A percentile compares a stretch with the other conserved stretches of the same genome.
Evolutionary conservation across 768 basidiomycete genomes (phyloP).

Genomic region (Naganishia antarctica): DNA sequence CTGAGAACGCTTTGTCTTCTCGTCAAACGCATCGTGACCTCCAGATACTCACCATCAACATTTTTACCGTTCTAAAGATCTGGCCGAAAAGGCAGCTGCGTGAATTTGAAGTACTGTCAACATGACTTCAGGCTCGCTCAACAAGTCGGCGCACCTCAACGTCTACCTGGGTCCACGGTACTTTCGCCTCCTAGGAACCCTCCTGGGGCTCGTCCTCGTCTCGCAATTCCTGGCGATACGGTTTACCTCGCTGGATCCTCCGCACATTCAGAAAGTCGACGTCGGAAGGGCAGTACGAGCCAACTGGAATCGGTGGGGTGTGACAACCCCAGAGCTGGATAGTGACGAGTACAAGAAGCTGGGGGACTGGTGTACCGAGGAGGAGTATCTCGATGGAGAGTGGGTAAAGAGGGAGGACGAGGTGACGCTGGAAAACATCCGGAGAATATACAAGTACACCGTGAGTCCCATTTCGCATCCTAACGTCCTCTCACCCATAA

Average conservation of each 20-base stretch:
- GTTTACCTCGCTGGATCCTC: not conserved
- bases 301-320: not conserved
- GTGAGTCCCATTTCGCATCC: not conserved
- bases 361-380: constrained; percentile 2
- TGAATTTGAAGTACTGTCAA: not conserved
- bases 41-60: no score
- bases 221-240: not conserved
- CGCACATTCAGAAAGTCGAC: not conserved
- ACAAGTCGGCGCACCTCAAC: not conserved
- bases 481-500: not conserved
- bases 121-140: not conserved
- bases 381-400: constrained; percentile 7
- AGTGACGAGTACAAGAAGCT: not conserved
- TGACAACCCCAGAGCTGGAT: no score
- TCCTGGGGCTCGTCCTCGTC: not conserved
- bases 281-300: not conserved
- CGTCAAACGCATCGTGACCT: no score
- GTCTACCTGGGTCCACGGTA: not conserved
- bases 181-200: not conserved
- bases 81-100: no score
- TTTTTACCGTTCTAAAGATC: no score
- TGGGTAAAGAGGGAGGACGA: no score
- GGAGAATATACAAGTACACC: not conserved
- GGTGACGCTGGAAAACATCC: no score
- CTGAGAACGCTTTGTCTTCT: no score